Evolutionary conservation across 73 alveolate genomes (phyloP), one percentile per base, ranked within the genome.

Genomic region (Paramecium primaurelia): DNA sequence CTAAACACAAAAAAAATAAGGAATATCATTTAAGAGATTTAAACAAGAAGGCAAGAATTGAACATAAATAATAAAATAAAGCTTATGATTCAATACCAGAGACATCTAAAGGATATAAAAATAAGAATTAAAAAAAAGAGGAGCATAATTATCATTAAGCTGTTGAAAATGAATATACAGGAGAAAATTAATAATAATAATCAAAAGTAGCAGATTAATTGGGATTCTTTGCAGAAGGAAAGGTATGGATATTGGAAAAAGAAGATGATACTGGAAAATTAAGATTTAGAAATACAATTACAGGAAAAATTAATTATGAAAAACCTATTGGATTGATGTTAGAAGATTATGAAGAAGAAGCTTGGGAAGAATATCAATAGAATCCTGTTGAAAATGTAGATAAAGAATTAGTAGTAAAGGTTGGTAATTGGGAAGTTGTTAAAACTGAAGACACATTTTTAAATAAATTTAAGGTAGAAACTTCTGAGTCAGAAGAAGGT

Each of bases 321-420:
- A 80, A 25, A 36, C 91, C 91, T 44, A 40, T 47, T 1, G 91
- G 91, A 9, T 80, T 80, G 77, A 40, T 80, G 38, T 49, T 80
- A 25, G 91, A 80, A 25, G 91, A 80, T 80, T 80, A 80, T 45
- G 91, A 80, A 64, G 91, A 80, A 36, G 91, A 80, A 47, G 91
- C 77, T 5, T 80, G 91, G 91, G 91, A 80, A 20, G 54, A 80
- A 26, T 40, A 47, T 36, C n/a, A 38, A 45, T 7, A 42, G 58
- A 80, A 47, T 26, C 71, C 91, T 45, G 32, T 54, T 16, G 14
- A n/a, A 42, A n/a, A 40, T 36, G 38, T 18, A 80, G 58, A 45
- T 80, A 32, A 80, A 80, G 77, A 80, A n/a, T 40, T 28, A 26
- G 73, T 34, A n/a, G 91, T 80, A 12, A 45, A 80, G 30, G 58